Conservation (phyloP, 1,284 basidiomycete species). For the Boletellus deceptivus region DNA sequence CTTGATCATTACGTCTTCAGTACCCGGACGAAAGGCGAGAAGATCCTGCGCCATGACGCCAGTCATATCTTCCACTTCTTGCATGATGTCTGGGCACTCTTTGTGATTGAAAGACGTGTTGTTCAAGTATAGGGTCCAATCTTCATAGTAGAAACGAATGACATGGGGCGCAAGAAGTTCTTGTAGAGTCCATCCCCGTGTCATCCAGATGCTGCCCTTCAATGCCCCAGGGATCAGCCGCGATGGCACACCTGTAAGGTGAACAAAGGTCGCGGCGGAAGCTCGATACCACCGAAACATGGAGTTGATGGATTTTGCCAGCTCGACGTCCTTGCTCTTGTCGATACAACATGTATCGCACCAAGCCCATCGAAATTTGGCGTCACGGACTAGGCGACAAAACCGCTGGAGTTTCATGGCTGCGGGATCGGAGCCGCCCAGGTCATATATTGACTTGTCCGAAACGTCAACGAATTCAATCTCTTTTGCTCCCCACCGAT, state of each 20-base stretch:
- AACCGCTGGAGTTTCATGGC: conserved; percentile 19
- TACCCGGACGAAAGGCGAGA: conserved; percentile 15
- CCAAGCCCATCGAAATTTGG: conserved; percentile 25
- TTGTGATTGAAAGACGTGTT: conserved; percentile 19
- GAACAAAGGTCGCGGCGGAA: conserved; percentile 21
- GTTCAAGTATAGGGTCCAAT: conserved; percentile 28
- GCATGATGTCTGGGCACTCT: conserved; percentile 12
- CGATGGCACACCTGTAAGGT: conserved; percentile 17
- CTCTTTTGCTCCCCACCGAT: conserved; percentile 22
- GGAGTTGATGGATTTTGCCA: conserved; percentile 21
- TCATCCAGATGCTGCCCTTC: conserved; percentile 22
- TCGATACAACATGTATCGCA: conserved; percentile 29
- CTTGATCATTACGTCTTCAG: conserved; percentile 14
- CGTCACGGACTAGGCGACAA: conserved; percentile 12
- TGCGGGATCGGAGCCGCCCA: conserved; percentile 6
- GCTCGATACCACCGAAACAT: conserved; percentile 27
- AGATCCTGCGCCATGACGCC: conserved; percentile 9
- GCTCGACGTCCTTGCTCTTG: conserved; percentile 22
- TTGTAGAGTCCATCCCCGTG: conserved; percentile 29
- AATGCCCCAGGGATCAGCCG: conserved; percentile 9
- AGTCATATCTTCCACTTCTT: conserved; percentile 17
- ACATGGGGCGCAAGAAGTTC: conserved; percentile 24
- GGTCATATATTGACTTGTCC: conserved; percentile 14
- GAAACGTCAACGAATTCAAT: conserved; percentile 15
- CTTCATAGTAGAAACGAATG: conserved; percentile 21